These are phyloP conservation scores for Plectosphaerella cucumerina DNA, from an alignment of 2,329 filamentous ascomycete genomes.

Conservation along the genomic window DNA sequence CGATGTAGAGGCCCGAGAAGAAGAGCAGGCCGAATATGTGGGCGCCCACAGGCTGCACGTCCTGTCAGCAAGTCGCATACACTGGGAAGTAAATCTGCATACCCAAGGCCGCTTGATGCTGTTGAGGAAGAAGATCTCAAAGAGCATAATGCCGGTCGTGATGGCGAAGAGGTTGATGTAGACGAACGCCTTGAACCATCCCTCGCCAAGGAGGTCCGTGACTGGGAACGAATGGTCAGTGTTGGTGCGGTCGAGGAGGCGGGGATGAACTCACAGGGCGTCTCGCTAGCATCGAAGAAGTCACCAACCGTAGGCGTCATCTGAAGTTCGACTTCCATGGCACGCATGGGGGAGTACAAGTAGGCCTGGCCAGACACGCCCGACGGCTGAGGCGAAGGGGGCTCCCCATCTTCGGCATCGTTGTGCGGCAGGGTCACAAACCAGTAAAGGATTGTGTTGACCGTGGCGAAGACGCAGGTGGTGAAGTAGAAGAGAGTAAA, in stretches of 20 bases:
- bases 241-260: neutral
- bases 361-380: neutral
- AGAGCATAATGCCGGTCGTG: conserved; percentile 35
- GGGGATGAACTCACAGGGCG: conserved; percentile 9
- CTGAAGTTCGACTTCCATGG: conserved; percentile 3
- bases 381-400: conserved; percentile 9
- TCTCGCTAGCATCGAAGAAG: conserved; percentile 1
- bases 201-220: conserved; percentile 43
- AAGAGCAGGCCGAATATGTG: conserved; percentile 38
- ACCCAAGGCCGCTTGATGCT: conserved; percentile 49
- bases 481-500: conserved; percentile 48
- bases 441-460: conserved; percentile 50
- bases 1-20: conserved; percentile 40
- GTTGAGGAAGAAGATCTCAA: conserved; percentile 46
- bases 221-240: conserved; percentile 24
- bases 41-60: conserved; percentile 35
- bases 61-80: neutral
- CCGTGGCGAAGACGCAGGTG: conserved; percentile 40
- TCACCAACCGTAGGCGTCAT: conserved; percentile 16
- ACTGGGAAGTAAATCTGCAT: conserved; percentile 14
- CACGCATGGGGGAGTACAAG: neutral
- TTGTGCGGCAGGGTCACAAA: conserved; percentile 30
- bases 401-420: conserved; percentile 10
- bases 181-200: conserved; percentile 41
- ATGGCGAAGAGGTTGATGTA: conserved; percentile 42